A percentile compares a stretch with the other conserved stretches of the same genome.
These are phyloP conservation scores for Suillus fuscotomentosus DNA, from an alignment of 768 basidiomycete genomes.

Conservation along the genomic window DNA sequence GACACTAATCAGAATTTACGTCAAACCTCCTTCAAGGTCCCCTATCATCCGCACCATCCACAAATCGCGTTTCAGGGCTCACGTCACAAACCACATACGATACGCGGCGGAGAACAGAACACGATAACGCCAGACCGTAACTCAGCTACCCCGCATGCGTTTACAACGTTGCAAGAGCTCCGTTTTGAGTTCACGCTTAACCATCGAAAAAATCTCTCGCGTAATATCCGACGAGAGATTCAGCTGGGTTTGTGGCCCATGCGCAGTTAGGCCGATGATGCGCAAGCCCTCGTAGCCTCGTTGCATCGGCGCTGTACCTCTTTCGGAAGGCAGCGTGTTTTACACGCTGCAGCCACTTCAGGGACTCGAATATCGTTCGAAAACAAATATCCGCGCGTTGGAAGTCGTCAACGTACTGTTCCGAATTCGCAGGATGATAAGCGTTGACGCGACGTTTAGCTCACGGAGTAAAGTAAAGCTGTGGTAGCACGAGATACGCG, in stretches of 20 bases:
- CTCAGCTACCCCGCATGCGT: background rate
- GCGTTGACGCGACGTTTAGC: background rate
- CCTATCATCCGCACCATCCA: background rate
- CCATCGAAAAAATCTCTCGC: background rate
- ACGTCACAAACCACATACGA: background rate
- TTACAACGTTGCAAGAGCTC: background rate
- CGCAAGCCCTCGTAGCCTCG: background rate
- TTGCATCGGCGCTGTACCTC: background rate
- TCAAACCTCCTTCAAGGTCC: background rate
- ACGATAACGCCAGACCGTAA: background rate
- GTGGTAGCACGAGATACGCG: background rate
- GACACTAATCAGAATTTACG: background rate
- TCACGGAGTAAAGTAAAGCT: background rate
- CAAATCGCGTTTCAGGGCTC: background rate
- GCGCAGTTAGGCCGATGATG: constrained; percentile 1
- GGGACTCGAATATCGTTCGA: background rate
- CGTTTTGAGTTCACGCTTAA: background rate
- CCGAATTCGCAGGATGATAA: background rate
- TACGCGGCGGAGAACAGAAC: background rate
- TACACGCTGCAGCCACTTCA: background rate
- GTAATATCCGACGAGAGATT: constrained; percentile 4
- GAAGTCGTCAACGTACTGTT: too few relatives aligned
- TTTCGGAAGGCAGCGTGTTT: background rate
- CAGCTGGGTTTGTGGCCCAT: background rate
- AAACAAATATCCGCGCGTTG: background rate